A percentile compares a stretch with the other conserved stretches of the same genome.
These are phyloP conservation scores for Cryptococcus sp. DNA, from an alignment of 1,284 basidiomycete species.

Conservation along the genomic window DNA sequence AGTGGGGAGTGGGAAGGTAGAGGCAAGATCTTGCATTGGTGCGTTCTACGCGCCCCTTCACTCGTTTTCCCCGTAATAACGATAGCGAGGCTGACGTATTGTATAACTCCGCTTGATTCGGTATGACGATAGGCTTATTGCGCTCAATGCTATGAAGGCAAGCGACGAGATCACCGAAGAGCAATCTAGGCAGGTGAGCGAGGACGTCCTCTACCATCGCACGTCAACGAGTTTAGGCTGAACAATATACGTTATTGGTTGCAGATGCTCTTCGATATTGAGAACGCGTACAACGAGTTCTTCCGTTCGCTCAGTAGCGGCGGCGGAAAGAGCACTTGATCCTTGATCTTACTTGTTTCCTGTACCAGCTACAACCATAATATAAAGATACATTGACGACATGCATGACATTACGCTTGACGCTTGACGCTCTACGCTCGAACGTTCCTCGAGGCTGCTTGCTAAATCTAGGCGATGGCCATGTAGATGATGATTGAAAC, in stretches of 20 bases:
- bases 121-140: constrained; percentile 73
- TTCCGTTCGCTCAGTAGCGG: constrained; percentile 69
- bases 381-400: not conserved
- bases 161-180: constrained; percentile 96
- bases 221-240: too few relatives aligned
- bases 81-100: too few relatives aligned
- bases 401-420: constrained; percentile 1
- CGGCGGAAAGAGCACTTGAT: constrained; percentile 12
- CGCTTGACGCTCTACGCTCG: not conserved
- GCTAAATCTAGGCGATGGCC: not conserved
- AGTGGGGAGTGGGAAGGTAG: constrained; percentile 93
- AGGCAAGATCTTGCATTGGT: constrained; percentile 92
- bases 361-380: not conserved
- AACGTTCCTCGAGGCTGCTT: not conserved
- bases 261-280: constrained; percentile 92
- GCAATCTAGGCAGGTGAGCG: constrained; percentile 81
- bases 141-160: constrained; percentile 94
- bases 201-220: too few relatives aligned
- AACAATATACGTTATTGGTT: not conserved
- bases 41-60: constrained; percentile 31
- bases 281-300: constrained; percentile 95
- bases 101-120: too few relatives aligned
- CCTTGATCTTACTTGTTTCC: too few relatives aligned
- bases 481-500: constrained; percentile 1
- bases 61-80: too few relatives aligned